Percentiles rank a stretch among this genome's conserved stretches.
These are phyloP conservation scores for Plasmopara muralis DNA, from an alignment of 352 stramenopile species.

Conservation along the genomic window DNA sequence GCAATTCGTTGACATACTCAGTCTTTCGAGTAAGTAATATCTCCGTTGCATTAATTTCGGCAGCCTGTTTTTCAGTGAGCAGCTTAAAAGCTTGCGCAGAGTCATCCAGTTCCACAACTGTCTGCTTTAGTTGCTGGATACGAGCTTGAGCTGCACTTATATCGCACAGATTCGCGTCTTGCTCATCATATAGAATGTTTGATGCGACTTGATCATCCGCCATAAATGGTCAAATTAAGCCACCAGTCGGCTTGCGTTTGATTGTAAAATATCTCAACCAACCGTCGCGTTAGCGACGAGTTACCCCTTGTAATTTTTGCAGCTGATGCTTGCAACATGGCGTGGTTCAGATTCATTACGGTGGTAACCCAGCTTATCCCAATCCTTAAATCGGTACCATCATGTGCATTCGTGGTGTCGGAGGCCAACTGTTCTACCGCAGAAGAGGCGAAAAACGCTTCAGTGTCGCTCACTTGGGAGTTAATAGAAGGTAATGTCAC, in stretches of 20 bases:
- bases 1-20: slow-evolving; percentile 55
- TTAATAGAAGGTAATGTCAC: too few species aligned
- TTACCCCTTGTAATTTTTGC: slow-evolving; percentile 8
- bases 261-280: slow-evolving; percentile 5
- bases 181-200: not conserved
- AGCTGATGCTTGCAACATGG: not conserved
- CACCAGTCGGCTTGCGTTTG: not conserved
- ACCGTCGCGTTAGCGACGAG: slow-evolving; percentile 10
- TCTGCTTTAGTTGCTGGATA: slow-evolving; percentile 13
- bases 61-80: slow-evolving; percentile 45
- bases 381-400: too few species aligned
- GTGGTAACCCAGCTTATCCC: not conserved
- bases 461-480: too few species aligned
- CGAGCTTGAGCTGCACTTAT: slow-evolving; percentile 5
- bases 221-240: slow-evolving; percentile 8
- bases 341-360: not conserved
- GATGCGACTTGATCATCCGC: slow-evolving; percentile 2
- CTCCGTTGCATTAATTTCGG: slow-evolving; percentile 67
- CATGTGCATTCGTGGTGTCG: too few species aligned
- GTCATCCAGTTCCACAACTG: slow-evolving; percentile 22
- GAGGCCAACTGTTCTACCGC: too few species aligned
- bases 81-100: slow-evolving; percentile 37
- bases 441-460: too few species aligned
- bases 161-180: slow-evolving; percentile 2
- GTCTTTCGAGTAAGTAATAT: slow-evolving; percentile 48